Conservation (phyloP, 2,329 filamentous ascomycete species). For the Aspergillus tanneri region DNA sequence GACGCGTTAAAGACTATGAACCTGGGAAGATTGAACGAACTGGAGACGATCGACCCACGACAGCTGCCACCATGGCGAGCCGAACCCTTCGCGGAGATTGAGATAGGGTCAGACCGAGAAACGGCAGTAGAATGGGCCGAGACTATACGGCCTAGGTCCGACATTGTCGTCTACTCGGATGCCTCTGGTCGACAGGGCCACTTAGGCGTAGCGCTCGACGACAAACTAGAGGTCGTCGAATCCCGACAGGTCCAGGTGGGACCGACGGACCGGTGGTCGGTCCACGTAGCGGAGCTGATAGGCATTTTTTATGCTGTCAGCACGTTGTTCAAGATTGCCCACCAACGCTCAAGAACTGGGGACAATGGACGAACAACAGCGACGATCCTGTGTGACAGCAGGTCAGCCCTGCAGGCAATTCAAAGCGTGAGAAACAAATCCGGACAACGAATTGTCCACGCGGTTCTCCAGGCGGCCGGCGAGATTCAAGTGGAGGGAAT, state of each 20-base stretch:
- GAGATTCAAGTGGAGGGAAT: conserved; percentile 12
- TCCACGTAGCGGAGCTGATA: background rate
- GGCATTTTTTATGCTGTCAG: background rate
- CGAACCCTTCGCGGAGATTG: conserved; percentile 22
- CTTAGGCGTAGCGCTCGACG: conserved; percentile 11
- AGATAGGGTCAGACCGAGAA: conserved; percentile 23
- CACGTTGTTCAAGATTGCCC: background rate
- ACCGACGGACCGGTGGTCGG: background rate
- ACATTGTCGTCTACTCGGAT: conserved; percentile 19
- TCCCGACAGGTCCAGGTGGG: background rate
- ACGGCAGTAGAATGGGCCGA: conserved; percentile 19
- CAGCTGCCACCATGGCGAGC: conserved; percentile 21
- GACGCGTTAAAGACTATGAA: conserved; percentile 23
- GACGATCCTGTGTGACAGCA: background rate
- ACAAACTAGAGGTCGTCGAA: background rate
- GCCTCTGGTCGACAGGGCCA: conserved; percentile 18
- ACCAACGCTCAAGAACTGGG: background rate
- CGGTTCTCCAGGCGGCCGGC: conserved; percentile 17
- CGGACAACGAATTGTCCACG: conserved; percentile 20
- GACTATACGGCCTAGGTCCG: conserved; percentile 6
- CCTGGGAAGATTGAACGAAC: conserved; percentile 11
- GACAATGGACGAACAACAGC: background rate
- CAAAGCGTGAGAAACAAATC: conserved; percentile 14
- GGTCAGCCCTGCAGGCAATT: background rate
- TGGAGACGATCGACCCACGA: conserved; percentile 28